A percentile compares a stretch with the other conserved stretches of the same genome.
Conservation (phyloP, 257 asterid species). For the Cruciata laevipes region DNA sequence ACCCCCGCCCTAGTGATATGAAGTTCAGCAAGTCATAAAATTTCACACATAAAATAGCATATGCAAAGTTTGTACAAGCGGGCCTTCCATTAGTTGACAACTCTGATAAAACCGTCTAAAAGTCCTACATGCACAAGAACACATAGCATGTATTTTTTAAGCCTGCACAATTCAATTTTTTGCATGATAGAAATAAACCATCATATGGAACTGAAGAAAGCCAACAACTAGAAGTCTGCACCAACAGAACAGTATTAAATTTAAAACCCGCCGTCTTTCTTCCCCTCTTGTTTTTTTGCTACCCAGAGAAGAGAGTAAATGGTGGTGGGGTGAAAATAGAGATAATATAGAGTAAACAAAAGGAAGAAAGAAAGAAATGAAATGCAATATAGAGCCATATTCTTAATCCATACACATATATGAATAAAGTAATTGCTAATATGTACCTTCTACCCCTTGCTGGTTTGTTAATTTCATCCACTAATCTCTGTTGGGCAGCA, state of each 20-base stretch:
- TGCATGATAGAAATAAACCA: not conserved
- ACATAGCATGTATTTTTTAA: not conserved
- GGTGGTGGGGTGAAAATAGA: not conserved
- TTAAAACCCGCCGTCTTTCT: not conserved
- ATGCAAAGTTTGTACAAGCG: not conserved
- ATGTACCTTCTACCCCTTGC: constrained; percentile 82
- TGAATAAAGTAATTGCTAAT: not conserved
- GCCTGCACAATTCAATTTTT: not conserved
- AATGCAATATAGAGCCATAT: not conserved
- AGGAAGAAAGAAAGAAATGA: not conserved
- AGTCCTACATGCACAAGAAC: not conserved
- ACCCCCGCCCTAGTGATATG: constrained; percentile 46
- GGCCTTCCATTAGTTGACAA: not conserved
- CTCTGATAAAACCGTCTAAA: not conserved
- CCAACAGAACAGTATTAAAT: not conserved
- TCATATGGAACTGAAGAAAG: not conserved
- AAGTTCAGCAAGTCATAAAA: constrained; percentile 12
- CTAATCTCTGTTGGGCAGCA: constrained; percentile 77
- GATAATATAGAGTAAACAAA: not conserved
- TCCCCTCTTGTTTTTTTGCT: not conserved
- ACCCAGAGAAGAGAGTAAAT: not conserved
- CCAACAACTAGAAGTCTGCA: not conserved
- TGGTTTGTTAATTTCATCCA: constrained; percentile 82
- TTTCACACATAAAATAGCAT: not conserved
- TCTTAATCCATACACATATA: not conserved